Evolutionary conservation across 2,329 filamentous ascomycete genomes (phyloP), one percentile per base, ranked within the genome.

Genomic region (Aspergillus niger): DNA sequence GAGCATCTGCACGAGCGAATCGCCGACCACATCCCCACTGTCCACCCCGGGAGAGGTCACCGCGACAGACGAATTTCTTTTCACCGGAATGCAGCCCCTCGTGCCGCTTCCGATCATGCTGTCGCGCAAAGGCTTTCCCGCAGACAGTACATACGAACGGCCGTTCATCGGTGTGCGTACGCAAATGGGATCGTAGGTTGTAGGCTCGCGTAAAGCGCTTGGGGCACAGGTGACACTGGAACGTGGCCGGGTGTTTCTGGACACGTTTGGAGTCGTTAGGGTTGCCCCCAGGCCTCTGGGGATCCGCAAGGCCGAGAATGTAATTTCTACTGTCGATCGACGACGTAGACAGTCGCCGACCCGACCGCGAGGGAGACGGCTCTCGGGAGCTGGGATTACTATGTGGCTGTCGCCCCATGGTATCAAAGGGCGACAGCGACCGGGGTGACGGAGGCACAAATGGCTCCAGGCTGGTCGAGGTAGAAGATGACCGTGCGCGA

Each of bases 51-150:
- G 94, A 93, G 53, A 99, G 86, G 60, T 93, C 91, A 56, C 95
- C 95, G 67, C 92, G 92, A 79, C 95, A 99, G 7, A 98, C 91
- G 74, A 98, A 99, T 73, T 97, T 98, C 86, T 98, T 99, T 80
- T 99, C 95, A 44, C 95, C 95, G 0, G 91, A 96, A 72, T 99
- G 95, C 44, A 99, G 81, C 41, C 94, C 93, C 79, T 99, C 95
- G 76, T 99, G 95, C 41, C 95, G 89, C 78, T 99, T 99, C 49
- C 95, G 89, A 74, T 99, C 95, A 73, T 99, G 95, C 73, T 99
- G 95, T 26, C 95, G 89, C 5, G 95, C 95, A 78, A 99, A 99
- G 0, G 95, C 95, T 77, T 99, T 99, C 55, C 92, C 91, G 69
- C 95, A 99, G 8, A 98, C 92, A 0, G 91, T 97, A 73, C 95